Percentiles rank a stretch among this genome's conserved stretches.
Evolutionary conservation across 306 rosid species (phyloP).

Genomic region (Sphenostylis stenocarpa): DNA sequence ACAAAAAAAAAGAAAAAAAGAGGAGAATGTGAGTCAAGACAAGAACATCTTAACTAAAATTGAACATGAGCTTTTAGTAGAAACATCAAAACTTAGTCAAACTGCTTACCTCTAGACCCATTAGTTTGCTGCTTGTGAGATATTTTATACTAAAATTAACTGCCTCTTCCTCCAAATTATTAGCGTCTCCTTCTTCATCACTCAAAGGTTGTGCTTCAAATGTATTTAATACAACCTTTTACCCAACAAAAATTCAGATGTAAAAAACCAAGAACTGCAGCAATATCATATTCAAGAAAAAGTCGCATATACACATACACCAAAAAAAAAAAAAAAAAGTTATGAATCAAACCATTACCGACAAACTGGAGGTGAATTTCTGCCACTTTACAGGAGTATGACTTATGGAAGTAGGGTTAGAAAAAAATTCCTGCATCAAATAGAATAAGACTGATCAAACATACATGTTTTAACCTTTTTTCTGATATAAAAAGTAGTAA

Average conservation of each 20-base stretch:
- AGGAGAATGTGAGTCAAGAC: conserved; percentile 18
- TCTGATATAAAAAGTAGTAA: background rate
- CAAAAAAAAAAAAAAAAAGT: conserved; percentile 23
- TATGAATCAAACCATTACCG: conserved; percentile 47
- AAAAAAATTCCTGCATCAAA: conserved; percentile 75
- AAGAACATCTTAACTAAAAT: conserved; percentile 21
- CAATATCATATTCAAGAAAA: background rate
- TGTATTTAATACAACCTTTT: conserved; percentile 77
- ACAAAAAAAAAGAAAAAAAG: conserved; percentile 10
- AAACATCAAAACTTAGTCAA: conserved; percentile 25
- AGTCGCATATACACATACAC: background rate
- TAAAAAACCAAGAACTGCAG: conserved; percentile 18
- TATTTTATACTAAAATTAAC: conserved; percentile 92
- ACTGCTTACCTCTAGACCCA: conserved; percentile 86
- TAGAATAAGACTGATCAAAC: conserved; percentile 24
- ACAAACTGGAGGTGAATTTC: conserved; percentile 76
- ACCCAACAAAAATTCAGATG: conserved; percentile 29
- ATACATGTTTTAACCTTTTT: background rate
- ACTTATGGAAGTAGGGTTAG: conserved; percentile 68
- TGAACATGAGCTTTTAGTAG: background rate
- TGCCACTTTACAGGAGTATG: conserved; percentile 82
- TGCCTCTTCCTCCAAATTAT: conserved; percentile 85
- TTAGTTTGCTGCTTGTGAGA: conserved; percentile 94
- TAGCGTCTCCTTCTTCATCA: conserved; percentile 95
- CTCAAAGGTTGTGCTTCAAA: conserved; percentile 96